Evolutionary conservation across 768 basidiomycete species (phyloP).

Genomic region (Suillus clintonianus): DNA sequence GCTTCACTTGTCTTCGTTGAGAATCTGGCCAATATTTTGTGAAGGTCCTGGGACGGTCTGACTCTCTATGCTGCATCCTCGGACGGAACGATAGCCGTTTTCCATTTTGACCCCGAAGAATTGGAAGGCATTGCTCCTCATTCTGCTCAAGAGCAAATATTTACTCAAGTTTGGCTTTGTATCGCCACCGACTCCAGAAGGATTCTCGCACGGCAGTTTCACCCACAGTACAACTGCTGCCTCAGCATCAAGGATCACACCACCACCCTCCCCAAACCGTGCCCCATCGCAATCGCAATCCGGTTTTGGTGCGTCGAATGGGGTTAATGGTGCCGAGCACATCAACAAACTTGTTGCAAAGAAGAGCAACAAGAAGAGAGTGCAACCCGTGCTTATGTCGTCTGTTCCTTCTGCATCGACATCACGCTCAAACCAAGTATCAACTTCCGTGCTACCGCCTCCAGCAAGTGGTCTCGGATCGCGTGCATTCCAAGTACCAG

Average conservation of each 20-base stretch:
- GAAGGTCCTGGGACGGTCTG: conserved; percentile 90
- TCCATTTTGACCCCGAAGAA: conserved; percentile 80
- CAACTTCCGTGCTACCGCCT: conserved; percentile 2
- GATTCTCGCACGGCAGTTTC: conserved; percentile 58
- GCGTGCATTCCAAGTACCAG: conserved; percentile 3
- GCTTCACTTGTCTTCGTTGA: conserved; percentile 21
- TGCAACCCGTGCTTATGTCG: conserved; percentile 46
- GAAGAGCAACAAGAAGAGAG: conserved; percentile 68
- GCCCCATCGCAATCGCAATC: conserved; percentile 34
- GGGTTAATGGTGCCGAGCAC: conserved; percentile 51
- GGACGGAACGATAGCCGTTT: conserved; percentile 90
- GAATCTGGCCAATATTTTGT: conserved; percentile 7
- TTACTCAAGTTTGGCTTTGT: conserved; percentile 79
- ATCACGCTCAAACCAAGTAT: conserved; percentile 6
- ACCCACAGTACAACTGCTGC: conserved; percentile 21
- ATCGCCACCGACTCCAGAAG: conserved; percentile 65
- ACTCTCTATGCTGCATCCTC: conserved; percentile 94
- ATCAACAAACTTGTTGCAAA: conserved; percentile 78
- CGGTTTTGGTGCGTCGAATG: conserved; percentile 40
- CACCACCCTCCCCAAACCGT: conserved; percentile 50
- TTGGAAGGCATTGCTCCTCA: conserved; percentile 79
- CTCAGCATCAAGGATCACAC: conserved; percentile 38
- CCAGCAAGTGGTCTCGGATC: neutral
- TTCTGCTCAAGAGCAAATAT: conserved; percentile 76
- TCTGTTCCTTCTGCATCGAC: conserved; percentile 38